Base-by-base conservation (phyloP, 1,284 basidiomycete genomes). In the Trichosporon sp. region DNA sequence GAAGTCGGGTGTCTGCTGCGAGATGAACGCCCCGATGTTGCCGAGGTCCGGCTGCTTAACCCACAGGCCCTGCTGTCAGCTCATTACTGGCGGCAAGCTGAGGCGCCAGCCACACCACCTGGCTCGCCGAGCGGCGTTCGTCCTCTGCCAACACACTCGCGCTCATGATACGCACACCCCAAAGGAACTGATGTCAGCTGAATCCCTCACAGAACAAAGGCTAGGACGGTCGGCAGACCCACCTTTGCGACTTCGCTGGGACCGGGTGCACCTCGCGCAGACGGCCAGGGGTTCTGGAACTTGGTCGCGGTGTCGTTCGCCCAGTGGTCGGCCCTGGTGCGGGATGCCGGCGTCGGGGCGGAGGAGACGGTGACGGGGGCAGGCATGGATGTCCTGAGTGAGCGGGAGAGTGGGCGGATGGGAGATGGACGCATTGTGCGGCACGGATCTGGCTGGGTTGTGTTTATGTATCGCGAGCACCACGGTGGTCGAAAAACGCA, bases 211-310 rank as follows among this genome's bases (percentile, higher is more conserved):
- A 27, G 11, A 7, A 29, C 58, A n/a, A 8, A 7, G 23, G 27
- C 1, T 3, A 44, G 38, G 12, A 9, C 44, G 38, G 23, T 5
- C n/a, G 15, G n/a, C 66, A 38, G 2, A 56, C 70, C 1, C 56
- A 75, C 72, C 64, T 70, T 69, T 11, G 68, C 67, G 5, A 71
- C 58, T 4, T 74, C 73, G 27, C 64, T 35, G 27, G 42, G 69
- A 3, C 29, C 29, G 18, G 56, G 56, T 2, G 27, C 13, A 12
- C 70, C 71, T 34, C 71, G 71, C 65, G 81, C 85, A 23, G 83
- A 83, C 1, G 81, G 78, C 85, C 85, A 86, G 31, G 86, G 86
- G 67, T 86, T 86, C 56, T 68, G 65, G 70, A 86, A 86, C 53
- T 72, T 64, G 12, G 74, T 78, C 0, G 76, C 77, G 11, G 68